Base-by-base conservation (phyloP, 2,329 filamentous ascomycete species). In the Colletotrichum acutatum region DNA sequence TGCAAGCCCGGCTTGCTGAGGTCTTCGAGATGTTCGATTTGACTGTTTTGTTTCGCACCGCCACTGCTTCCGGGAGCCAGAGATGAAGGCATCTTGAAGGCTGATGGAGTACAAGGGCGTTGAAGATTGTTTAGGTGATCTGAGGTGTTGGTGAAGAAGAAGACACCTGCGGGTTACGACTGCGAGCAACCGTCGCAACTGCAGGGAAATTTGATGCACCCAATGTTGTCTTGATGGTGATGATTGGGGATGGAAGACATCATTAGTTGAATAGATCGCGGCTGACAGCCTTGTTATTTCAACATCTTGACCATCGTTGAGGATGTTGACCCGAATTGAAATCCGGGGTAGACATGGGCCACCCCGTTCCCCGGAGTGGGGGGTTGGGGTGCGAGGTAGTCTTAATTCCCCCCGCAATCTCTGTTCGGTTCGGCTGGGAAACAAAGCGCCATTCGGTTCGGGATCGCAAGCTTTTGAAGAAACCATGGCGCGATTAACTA, bases 121-220 rank as follows among this genome's bases (percentile, higher is more conserved):
- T 6, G 46, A 26, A n/a, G 8, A 42, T 7, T 54, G 6, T 9
- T 53, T 14, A 9, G n/a, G n/a, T 22, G 42, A 56, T 26, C 57
- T 26, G 28, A 5, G 52, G n/a, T 53, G 24, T 12, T 26, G n/a
- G 52, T 24, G 24, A 26, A 53, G 28, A 32, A 59, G 11, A 37
- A 37, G 5, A 37, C 34, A 14, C 24, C 24, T 22, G 26, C 30
- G 19, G 8, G 61, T 70, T n/a, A 59, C 67, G 67, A 70, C 67
- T 70, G 61, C 67, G 67, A 70, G 37, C 34, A 70, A 70, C 67
- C 54, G 67, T 70, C 67, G 67, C 67, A 70, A 70, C 67, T 59
- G 42, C 28, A 65, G 52, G 54, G 6, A 12, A 14, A 6, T 8
- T 52, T 24, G 8, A n/a, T 19, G 22, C 30, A 30, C 49, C 32